Percentiles rank a stretch among this genome's conserved stretches.
These are phyloP conservation scores for Centella asiatica DNA, from an alignment of 129 eudicot genomes.

Conservation along the genomic window DNA sequence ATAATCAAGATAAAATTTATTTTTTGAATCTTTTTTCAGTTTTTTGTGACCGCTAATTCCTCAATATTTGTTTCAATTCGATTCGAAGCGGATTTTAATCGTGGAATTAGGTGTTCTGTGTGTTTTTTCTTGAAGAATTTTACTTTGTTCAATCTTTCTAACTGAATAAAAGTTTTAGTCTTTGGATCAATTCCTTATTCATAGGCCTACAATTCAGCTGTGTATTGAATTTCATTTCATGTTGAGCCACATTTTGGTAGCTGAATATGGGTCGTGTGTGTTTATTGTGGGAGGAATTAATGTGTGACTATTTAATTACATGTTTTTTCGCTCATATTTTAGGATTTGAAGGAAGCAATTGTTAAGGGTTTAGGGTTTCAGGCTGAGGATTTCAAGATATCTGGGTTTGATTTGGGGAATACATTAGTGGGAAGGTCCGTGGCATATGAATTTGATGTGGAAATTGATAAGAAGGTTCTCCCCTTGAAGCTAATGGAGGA, in stretches of 20 bases:
- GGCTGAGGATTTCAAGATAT: constrained; percentile 71
- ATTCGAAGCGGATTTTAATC: neutral
- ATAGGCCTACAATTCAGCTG: no score
- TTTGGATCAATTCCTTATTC: no score
- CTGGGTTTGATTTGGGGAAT: constrained; percentile 87
- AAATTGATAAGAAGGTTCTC: constrained; percentile 63
- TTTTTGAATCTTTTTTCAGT: constrained; percentile 3
- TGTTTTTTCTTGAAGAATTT: no score
- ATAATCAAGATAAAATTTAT: neutral
- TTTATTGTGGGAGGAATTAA: no score
- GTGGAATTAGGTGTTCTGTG: no score
- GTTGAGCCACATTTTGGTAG: no score
- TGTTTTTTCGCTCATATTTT: neutral
- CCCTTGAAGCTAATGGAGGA: constrained; percentile 88
- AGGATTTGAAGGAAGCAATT: constrained; percentile 94
- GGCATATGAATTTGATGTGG: constrained; percentile 89
- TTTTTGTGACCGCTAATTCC: no score
- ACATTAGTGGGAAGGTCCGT: constrained; percentile 75
- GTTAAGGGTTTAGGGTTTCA: constrained; percentile 93
- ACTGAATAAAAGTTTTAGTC: no score
- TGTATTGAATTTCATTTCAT: no score
- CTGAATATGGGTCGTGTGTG: neutral
- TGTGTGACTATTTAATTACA: no score
- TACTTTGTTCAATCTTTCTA: no score
- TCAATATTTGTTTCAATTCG: neutral